Percentiles rank a stretch among this genome's conserved stretches.
These are phyloP conservation scores for Phytophthora multivora DNA, from an alignment of 352 stramenopile genomes.

Conservation along the genomic window DNA sequence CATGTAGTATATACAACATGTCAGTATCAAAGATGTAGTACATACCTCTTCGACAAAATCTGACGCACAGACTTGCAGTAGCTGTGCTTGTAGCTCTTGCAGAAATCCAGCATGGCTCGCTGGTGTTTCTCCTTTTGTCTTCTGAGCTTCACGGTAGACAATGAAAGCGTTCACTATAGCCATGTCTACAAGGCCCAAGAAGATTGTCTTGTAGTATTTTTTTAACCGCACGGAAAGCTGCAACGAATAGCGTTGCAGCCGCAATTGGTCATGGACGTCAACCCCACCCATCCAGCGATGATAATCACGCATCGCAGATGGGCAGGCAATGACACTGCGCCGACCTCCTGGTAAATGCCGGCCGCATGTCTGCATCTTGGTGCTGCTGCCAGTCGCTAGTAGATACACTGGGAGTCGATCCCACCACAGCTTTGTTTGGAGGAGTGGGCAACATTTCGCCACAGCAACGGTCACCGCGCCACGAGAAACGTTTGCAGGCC, in stretches of 20 bases:
- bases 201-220: neutral
- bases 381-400: too few relatives aligned
- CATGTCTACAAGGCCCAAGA: neutral
- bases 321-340: neutral
- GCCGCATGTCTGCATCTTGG: neutral
- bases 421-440: too few relatives aligned
- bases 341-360: neutral
- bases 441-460: too few relatives aligned
- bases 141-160: too few relatives aligned
- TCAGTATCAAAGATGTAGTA: neutral
- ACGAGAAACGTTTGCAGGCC: too few relatives aligned
- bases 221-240: neutral
- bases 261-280: slow-evolving; percentile 2
- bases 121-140: too few relatives aligned
- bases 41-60: slow-evolving; percentile 2
- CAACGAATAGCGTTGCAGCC: neutral
- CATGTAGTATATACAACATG: neutral
- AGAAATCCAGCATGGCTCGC: too few relatives aligned
- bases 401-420: too few relatives aligned
- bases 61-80: too few relatives aligned
- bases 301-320: slow-evolving; percentile 1
- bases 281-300: slow-evolving; percentile 4
- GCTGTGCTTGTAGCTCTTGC: too few relatives aligned
- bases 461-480: too few relatives aligned
- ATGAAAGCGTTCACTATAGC: neutral